Base-by-base conservation (phyloP, 371 early-diverging fungal species). In the Mucor piriformis region DNA sequence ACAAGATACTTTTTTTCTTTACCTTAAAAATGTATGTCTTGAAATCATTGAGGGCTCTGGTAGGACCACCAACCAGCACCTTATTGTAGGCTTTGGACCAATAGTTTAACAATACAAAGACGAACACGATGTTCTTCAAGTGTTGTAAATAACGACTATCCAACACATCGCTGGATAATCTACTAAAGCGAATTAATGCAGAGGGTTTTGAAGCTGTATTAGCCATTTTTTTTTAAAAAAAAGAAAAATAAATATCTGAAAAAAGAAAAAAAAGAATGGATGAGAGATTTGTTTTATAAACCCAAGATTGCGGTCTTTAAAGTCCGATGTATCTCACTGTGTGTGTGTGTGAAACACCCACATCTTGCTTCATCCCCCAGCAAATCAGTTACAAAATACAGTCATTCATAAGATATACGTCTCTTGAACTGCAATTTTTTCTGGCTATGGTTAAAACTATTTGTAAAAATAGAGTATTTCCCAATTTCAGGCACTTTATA, bases 121-220 rank as follows among this genome's bases (percentile, higher is more conserved):
- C 54, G 54, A 88, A 86, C 21, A 85, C 73, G 62, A 85, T 66
- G 54, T 88, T 88, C 64, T 88, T 86, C 46, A 82, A 35, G 11
- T 55, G 54, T 27, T 50, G 21, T 8, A 67, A 16, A 27, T 43
- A 47, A 6, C 59, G 67, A 23, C 46, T 59, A 50, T 67, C 63
- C 13, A 67, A 46, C 2, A 63, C 27, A 21, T 54, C 47, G 18
- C 24, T 67, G 6, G 55, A 50, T 4, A 59, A 3, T 49, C 59
- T 54, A 21, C 34, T 21, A 0, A 67, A 56, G 10, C 56, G 50
- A 16, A 59, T 25, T 33, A 66, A 50, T 23, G 62, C 23, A 25
- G 50, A 20, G 2, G 44, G 34, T 38, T 43, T 44, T 38, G 47
- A 44, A 33, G 34, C 47, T 20, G 34, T 25, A 40, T 54, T 40